A percentile compares a stretch with the other conserved stretches of the same genome.
Evolutionary conservation across 2,329 filamentous ascomycete species (phyloP).

Genomic region (Aspergillus sp.): DNA sequence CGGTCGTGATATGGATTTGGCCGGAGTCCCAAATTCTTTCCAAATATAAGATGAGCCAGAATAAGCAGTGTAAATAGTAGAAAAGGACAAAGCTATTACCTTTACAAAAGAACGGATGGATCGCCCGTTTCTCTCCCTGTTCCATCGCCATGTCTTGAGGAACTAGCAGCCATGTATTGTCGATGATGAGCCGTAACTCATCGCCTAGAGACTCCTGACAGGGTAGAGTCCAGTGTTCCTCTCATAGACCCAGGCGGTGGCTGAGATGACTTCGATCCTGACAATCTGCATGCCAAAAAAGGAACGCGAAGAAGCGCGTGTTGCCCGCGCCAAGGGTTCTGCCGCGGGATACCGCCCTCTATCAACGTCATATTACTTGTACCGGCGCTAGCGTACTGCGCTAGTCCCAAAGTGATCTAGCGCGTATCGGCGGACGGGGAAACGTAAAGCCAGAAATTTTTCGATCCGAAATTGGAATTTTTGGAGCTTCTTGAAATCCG

Average conservation of each 20-base stretch:
- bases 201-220: conserved; percentile 2
- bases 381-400: background rate
- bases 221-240: background rate
- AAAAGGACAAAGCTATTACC: conserved; percentile 17
- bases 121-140: conserved; percentile 27
- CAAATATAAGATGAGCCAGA: conserved; percentile 5
- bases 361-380: conserved; percentile 13
- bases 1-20: conserved; percentile 2
- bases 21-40: background rate
- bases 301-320: conserved; percentile 17
- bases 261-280: too few species aligned
- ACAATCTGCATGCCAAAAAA: background rate
- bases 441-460: conserved; percentile 31
- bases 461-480: conserved; percentile 17
- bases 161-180: conserved; percentile 10
- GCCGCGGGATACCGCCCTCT: background rate
- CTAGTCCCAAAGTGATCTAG: conserved; percentile 10
- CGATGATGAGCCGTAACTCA: conserved; percentile 22
- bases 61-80: background rate
- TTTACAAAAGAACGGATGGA: conserved; percentile 37
- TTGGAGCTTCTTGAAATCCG: background rate
- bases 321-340: conserved; percentile 5
- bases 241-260: too few species aligned
- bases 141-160: conserved; percentile 29
- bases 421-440: conserved; percentile 12